A percentile compares a stretch with the other conserved stretches of the same genome.
Conservation (phyloP, 345 rosid genomes). For the Gossypium turneri region DNA sequence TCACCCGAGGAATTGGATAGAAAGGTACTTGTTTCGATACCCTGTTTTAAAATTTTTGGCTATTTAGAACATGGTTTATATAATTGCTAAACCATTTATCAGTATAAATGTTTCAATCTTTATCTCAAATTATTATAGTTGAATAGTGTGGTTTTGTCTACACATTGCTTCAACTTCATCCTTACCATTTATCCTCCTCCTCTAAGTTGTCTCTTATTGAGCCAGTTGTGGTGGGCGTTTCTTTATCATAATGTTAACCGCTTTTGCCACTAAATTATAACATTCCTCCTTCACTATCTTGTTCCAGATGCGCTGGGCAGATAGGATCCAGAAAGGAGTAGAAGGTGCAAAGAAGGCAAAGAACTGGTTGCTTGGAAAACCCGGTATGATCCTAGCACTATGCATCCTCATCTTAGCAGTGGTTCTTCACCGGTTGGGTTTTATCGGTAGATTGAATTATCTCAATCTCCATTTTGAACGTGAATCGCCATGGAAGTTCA, state of each 20-base stretch:
- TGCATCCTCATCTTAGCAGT: conserved; percentile 77
- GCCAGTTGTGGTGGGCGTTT: not conserved
- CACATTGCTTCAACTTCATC: too few species aligned
- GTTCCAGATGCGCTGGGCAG: conserved; percentile 89
- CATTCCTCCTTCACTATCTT: not conserved
- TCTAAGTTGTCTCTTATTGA: too few species aligned
- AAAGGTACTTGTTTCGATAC: conserved; percentile 50
- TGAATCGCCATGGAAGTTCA: not conserved
- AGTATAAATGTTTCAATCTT: too few species aligned
- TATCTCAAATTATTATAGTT: too few species aligned
- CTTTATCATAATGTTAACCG: not conserved
- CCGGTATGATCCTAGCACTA: conserved; percentile 76
- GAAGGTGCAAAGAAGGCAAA: conserved; percentile 74
- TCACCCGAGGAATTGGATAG: conserved; percentile 79
- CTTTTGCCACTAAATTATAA: not conserved
- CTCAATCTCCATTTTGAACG: not conserved
- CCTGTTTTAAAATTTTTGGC: not conserved
- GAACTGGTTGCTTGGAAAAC: conserved; percentile 82
- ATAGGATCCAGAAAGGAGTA: conserved; percentile 72
- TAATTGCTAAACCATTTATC: not conserved
- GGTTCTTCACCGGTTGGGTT: conserved; percentile 76
- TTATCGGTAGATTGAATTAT: conserved; percentile 51
- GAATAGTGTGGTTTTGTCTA: too few species aligned
- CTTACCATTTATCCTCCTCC: too few species aligned
- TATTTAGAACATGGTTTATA: not conserved